Conservation (phyloP, 495 filamentous ascomycete species). For the Viridothelium virens region DNA sequence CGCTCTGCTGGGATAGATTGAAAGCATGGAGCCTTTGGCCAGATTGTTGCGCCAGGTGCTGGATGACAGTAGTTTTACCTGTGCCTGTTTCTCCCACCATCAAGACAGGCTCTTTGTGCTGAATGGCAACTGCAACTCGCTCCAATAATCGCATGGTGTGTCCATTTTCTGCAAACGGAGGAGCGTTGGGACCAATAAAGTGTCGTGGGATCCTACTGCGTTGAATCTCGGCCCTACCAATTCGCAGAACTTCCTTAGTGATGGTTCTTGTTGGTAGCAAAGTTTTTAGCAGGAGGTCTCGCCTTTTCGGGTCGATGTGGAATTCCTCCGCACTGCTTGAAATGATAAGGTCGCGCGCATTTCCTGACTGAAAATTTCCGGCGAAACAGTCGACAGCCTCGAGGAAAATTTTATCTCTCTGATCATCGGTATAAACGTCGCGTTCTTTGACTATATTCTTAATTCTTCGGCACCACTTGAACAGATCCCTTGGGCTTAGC, state of each 20-base stretch:
- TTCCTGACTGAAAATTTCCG: conserved; percentile 61
- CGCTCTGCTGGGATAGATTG: conserved; percentile 96
- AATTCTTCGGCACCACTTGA: conserved; percentile 81
- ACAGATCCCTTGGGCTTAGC: conserved; percentile 68
- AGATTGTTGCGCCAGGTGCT: conserved; percentile 76
- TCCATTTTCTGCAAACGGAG: conserved; percentile 65
- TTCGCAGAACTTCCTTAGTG: conserved; percentile 45
- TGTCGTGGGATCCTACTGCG: neutral
- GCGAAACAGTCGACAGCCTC: conserved; percentile 87
- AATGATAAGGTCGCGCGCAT: conserved; percentile 53
- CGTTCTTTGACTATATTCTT: conserved; percentile 47
- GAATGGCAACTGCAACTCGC: conserved; percentile 72
- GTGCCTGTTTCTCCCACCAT: conserved; percentile 97
- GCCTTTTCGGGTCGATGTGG: conserved; percentile 71
- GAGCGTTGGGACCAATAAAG: neutral
- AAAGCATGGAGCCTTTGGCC: conserved; percentile 79
- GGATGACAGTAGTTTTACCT: conserved; percentile 91
- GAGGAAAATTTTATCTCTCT: conserved; percentile 80
- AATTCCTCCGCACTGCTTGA: conserved; percentile 71
- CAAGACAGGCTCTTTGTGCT: conserved; percentile 76
- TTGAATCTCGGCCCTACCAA: conserved; percentile 16
- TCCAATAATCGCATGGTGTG: conserved; percentile 69
- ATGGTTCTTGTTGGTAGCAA: conserved; percentile 45
- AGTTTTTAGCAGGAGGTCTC: conserved; percentile 35
- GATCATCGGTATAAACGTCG: conserved; percentile 61